Evolutionary conservation across 176 grass and related monocot species (phyloP), one percentile per base, ranked within the genome.

Genomic region (Carex littledalei): DNA sequence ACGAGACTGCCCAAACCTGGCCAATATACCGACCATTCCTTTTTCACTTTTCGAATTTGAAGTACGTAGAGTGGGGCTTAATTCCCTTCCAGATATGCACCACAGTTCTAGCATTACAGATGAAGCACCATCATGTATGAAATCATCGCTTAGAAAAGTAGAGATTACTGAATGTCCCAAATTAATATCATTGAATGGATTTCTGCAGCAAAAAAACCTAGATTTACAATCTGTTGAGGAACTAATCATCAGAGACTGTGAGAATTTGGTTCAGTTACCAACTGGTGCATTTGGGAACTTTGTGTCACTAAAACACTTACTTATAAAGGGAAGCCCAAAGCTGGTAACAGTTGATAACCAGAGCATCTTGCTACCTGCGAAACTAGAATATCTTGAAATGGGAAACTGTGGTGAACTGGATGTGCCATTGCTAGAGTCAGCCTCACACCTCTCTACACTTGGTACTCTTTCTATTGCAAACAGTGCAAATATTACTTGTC

Each of bases 21-120:
- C 13, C 6, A 11, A 57, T 53, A 71, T 91, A 5, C 86, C 89
- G 34, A 4, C 62, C 37, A 75, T 91, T 39, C 86, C 89, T 64
- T 45, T 29, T 4, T 75, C 63, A 60, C 77, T 91, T 63, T 79
- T 55, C 32, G 4, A 63, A 6, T 21, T 91, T 20, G 2, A 57
- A 10, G 50, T 64, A 77, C 0, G 0, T n/a, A 14, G n/a, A 6
- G 86, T 88, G 8, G 86, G 83, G 2, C 39, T 91, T 4, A 82
- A 17, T 34, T 24, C 67, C 62, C 55, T 91, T 67, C 86, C 89
- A 20, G 56, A 5, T 6, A 86, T 88, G 18, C 65, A 76, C 5
- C 8, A 57, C 3, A 6, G 5, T 70, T 8, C 15, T 17, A n/a
- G 17, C 7, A 76, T 37, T 7, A 63, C 5, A 3, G 15, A 5